phyloP scores from a whole-genome alignment of 1,139 yeast genomes.

The Pichiaceae sp. region DNA sequence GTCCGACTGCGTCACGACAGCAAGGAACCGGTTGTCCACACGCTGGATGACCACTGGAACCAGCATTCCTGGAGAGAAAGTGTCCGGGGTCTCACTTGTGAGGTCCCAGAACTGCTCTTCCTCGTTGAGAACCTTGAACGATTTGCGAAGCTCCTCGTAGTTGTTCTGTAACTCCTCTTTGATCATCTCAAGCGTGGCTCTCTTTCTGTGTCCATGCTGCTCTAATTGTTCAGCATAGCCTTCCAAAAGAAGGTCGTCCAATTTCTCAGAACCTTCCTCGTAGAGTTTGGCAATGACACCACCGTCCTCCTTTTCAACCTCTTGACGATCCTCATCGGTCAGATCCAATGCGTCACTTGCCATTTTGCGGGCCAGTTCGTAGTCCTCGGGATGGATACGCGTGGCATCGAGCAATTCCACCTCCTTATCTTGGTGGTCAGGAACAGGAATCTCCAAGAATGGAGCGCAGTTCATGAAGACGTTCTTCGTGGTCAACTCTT shows the following conservation, averaged over 20 bases:
- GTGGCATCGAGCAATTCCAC: slow-evolving; percentile 88
- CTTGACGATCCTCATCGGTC: slow-evolving; percentile 89
- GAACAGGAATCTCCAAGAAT: slow-evolving; percentile 74
- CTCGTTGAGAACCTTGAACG: slow-evolving; percentile 58
- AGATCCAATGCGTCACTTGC: slow-evolving; percentile 96
- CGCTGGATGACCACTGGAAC: slow-evolving; percentile 67
- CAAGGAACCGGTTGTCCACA: slow-evolving; percentile 42
- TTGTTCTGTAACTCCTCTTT: slow-evolving; percentile 82
- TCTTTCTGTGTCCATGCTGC: slow-evolving; percentile 68
- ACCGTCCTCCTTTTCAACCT: slow-evolving; percentile 53
- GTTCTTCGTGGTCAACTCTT: slow-evolving; percentile 67
- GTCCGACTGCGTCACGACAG: slow-evolving; percentile 67
- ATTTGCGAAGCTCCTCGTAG: slow-evolving; percentile 75
- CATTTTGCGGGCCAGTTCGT: slow-evolving; percentile 90
- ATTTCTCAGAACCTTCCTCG: slow-evolving; percentile 76
- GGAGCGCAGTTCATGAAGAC: slow-evolving; percentile 91
- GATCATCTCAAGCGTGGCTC: slow-evolving; percentile 79
- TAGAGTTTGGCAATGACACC: slow-evolving; percentile 79
- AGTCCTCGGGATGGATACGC: slow-evolving; percentile 96
- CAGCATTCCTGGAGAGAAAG: slow-evolving; percentile 63
- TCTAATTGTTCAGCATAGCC: slow-evolving; percentile 93
- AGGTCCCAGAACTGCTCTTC: slow-evolving; percentile 79
- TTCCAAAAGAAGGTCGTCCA: slow-evolving; percentile 81
- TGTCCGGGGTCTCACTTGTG: slow-evolving; percentile 74
- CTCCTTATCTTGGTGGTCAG: slow-evolving; percentile 45